Conservation (phyloP, 768 basidiomycete genomes). For the Russula emetica region DNA sequence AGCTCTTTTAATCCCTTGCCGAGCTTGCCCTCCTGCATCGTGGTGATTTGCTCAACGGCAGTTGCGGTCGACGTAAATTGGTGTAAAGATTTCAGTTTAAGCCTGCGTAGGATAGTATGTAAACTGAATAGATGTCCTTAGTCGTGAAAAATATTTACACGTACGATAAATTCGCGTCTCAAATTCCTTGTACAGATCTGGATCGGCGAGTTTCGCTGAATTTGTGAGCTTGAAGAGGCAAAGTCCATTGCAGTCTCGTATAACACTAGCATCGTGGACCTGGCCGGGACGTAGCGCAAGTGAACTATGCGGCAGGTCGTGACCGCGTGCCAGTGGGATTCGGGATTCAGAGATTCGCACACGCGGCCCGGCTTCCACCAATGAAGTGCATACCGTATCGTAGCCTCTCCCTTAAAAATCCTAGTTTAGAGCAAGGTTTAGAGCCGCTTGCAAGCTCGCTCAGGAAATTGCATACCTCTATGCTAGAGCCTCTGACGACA, state of each 20-base stretch:
- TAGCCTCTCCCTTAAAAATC: no score
- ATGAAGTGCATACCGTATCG: no score
- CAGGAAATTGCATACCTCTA: no score
- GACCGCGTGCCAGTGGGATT: no score
- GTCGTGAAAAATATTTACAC: conserved; percentile 33
- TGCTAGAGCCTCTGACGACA: no score
- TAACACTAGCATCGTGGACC: conserved; percentile 77
- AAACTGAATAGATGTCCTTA: not conserved
- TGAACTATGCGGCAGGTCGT: not conserved
- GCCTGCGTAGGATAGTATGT: conserved; percentile 41
- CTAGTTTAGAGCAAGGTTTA: no score
- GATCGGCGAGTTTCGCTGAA: conserved; percentile 79
- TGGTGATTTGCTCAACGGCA: conserved; percentile 94
- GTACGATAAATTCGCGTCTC: conserved; percentile 87
- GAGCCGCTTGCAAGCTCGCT: no score
- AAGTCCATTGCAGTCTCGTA: conserved; percentile 96
- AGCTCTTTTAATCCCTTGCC: conserved; percentile 93
- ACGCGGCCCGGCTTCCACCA: not conserved
- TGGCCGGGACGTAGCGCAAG: not conserved
- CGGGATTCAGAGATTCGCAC: not conserved
- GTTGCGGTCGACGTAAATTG: conserved; percentile 94
- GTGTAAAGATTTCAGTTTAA: conserved; percentile 93
- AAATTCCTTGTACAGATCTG: conserved; percentile 89
- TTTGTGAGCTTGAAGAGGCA: conserved; percentile 96
- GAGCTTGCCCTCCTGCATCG: conserved; percentile 87